phyloP scores from a whole-genome alignment of 164 flowering plant genomes.

The Pachysandra terminalis region DNA sequence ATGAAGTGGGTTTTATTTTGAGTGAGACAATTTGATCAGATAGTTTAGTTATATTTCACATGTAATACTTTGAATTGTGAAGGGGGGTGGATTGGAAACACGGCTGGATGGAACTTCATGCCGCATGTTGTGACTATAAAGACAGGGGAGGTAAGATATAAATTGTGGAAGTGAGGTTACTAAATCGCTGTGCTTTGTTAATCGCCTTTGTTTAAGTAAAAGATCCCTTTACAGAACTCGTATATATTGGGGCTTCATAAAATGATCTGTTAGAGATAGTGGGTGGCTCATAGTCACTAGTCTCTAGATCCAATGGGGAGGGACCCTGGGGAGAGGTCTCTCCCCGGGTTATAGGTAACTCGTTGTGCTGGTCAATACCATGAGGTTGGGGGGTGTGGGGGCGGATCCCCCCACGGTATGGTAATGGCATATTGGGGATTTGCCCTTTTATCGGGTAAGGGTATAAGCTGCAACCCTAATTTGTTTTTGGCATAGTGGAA shows the following conservation, averaged over 20 bases:
- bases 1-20: too few species aligned
- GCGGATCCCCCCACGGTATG: too few species aligned
- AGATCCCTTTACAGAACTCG: background rate
- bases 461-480: too few species aligned
- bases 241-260: background rate
- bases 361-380: too few species aligned
- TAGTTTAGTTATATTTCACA: constrained; percentile 4
- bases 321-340: constrained; percentile 32
- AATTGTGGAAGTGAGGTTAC: background rate
- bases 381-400: too few species aligned
- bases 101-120: constrained; percentile 74
- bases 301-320: too few species aligned
- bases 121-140: constrained; percentile 76
- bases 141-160: constrained; percentile 71
- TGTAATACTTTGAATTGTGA: constrained; percentile 24
- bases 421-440: too few species aligned
- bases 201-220: background rate
- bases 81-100: constrained; percentile 60
- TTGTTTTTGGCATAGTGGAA: too few species aligned
- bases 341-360: too few species aligned
- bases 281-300: too few species aligned
- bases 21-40: too few species aligned
- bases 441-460: constrained; percentile 27
- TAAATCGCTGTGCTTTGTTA: background rate
- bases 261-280: too few species aligned